Base-by-base conservation (phyloP, 768 basidiomycete species). In the Lactarius sp. region DNA sequence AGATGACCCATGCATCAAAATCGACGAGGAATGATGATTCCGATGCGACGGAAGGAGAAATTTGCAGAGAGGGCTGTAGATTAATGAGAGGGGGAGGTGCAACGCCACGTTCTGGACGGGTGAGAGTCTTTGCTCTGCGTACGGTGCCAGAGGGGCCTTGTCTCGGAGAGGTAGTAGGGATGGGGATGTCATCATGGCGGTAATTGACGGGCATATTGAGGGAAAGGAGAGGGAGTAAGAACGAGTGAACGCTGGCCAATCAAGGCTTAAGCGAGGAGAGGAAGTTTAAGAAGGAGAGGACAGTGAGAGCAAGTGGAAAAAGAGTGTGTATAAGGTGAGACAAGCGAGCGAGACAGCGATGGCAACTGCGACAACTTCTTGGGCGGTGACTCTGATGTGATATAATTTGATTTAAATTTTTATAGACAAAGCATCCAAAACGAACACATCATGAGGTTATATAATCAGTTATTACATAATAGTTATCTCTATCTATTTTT, bases 61-160 rank as follows among this genome's bases (percentile, higher is more conserved):
- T 68, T 0, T 75, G 70, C 61, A 78, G 77, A 44, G 77, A 73
- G 1, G 80, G 77, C 10, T 86, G 83, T 6, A 95, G 93, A 60
- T 91, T 93, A 65, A 99, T 95, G 71, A 99, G 87, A 5, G 96
- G 95, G 16, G 90, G 89, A 41, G 94, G 92, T 4, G 94, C 94
- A 54, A 98, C 91, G 72, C 91, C 82, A 61, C 97, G 86, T 78
- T 99, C 97, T 71, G 97, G 97, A 62, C 93, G 84, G 56, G 92
- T 98, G 69, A 99, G 86, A 6, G 97, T 99, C 80, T 98, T 99
- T 72, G 91, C 92, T 59, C 95, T 83, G 59, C 88, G 87, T 60
- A 94, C 78, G 55, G 88, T 88, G 52, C 83, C 75, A 51, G 78
- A 72, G 20, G 80, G 80, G 49, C 50, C 61, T 27, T 20, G 59